Evolutionary conservation across 495 filamentous ascomycete genomes (phyloP), one percentile per base, ranked within the genome.

Genomic region (Aspergillus wentii): DNA sequence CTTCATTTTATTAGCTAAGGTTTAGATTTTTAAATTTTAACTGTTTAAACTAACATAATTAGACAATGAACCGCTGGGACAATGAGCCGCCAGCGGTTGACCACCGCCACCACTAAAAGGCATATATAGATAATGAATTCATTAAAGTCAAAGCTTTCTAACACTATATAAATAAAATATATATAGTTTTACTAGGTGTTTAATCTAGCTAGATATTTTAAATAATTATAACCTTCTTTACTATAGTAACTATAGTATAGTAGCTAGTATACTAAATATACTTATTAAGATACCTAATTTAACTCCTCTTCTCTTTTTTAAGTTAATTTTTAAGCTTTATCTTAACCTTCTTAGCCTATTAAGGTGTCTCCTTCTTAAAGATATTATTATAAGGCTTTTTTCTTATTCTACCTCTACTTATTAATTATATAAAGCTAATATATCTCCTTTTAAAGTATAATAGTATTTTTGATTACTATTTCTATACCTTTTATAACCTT

Each of bases 11-110:
- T 35, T 35, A 17, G 11, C 4, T 17, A 18, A 8, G 5, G 20
- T 16, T 35, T 35, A 8, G 13, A 16, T 20, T 16, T 35, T 5
- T 35, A 16, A 35, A 20, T 11, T 35, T 35, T 16, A 35, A 4
- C 20, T 35, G 8, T 35, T 35, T 35, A 35, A 17, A 17, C 11
- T 17, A 35, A 35, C 11, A 35, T 11, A 13, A 35, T 18, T 20
- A 35, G 8, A 18, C 16, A 17, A 17, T 18, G 16, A 18, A 35
- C n/a, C n/a, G n/a, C n/a, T n/a, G n/a, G n/a, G n/a, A n/a, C n/a
- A n/a, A n/a, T n/a, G n/a, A n/a, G n/a, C n/a, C n/a, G n/a, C n/a
- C n/a, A n/a, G n/a, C n/a, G n/a, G n/a, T n/a, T n/a, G n/a, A n/a
- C n/a, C n/a, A n/a, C n/a, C n/a, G n/a, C n/a, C n/a, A n/a, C n/a